Evolutionary conservation across 768 basidiomycete species (phyloP), one percentile per base, ranked within the genome.

Genomic region (Tricholoma terreum): DNA sequence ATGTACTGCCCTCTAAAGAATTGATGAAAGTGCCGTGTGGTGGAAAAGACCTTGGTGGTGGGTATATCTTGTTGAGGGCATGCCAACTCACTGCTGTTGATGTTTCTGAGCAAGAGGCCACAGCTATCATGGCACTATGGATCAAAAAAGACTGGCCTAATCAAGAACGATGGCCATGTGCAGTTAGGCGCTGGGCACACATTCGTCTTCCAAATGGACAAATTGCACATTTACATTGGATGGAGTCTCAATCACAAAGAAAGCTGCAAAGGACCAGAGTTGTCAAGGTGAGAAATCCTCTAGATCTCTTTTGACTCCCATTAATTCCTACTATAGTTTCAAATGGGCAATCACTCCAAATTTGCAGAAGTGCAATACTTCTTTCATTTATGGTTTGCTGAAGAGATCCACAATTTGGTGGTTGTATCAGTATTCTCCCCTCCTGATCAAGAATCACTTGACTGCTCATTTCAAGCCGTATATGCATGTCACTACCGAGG

Each of bases 131-230:
- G 15, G 14, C 1, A 15, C 40, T 40, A 1, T 57, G 51, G 35
- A 15, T 17, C 27, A n/a, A 42, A 14, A 43, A 54, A 22, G n/a
- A 34, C 9, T 61, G 62, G 59, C 62, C 62, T 9, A 63, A 61
- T 55, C 42, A 46, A 31, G 46, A 61, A 27, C 31, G 19, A 10
- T 14, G 63, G 70, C 2, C 56, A 68, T 0, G 31, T 22, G 27
- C 19, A 6, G 22, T 66, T 4, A 42, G 9, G 2, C 51, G 65
- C 3, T 70, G 70, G 71, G 67, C 67, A 10, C 64, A 66, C 8
- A 51, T 72, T 5, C 58, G 46, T 9, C 60, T 72, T 14, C 70
- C 70, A 21, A 73, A 71, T 61, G 69, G 68, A 4, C 71, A 50
- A 34, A 15, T 15, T 3, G 49, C 14, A 17, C 14, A n/a, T 9